These are phyloP conservation scores for Aspergillus ellipticus DNA, from an alignment of 495 filamentous ascomycete genomes.

Conservation along the genomic window DNA sequence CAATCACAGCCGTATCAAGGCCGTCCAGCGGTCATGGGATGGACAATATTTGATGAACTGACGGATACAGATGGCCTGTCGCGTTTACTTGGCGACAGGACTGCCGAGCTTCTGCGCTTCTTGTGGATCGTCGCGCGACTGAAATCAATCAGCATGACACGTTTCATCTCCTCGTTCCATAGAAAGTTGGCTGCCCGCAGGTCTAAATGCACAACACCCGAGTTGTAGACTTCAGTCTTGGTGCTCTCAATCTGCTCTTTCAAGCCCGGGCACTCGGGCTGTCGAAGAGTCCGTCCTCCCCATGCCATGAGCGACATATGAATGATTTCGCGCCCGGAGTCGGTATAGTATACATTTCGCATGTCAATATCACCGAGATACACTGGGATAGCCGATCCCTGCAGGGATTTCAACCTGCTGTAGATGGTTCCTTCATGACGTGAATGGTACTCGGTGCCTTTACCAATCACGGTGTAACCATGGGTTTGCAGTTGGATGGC, in stretches of 20 bases:
- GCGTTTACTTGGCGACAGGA: background rate
- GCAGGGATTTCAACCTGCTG: background rate
- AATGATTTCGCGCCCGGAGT: background rate
- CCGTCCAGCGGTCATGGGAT: too few species aligned
- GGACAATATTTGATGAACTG: too few species aligned
- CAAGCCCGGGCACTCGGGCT: background rate
- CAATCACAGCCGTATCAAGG: too few species aligned
- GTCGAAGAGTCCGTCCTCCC: background rate
- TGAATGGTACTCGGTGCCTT: conserved; percentile 5
- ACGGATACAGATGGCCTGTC: too few species aligned
- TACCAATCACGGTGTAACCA: conserved; percentile 10
- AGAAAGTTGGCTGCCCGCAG: conserved; percentile 13
- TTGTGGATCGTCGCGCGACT: background rate
- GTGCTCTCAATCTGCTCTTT: conserved; percentile 1
- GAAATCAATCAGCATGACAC: conserved; percentile 20
- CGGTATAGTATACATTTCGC: conserved; percentile 6
- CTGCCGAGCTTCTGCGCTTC: background rate
- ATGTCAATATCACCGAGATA: conserved; percentile 9
- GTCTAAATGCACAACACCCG: conserved; percentile 18
- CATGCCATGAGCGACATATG: conserved; percentile 11
- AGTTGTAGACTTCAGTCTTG: conserved; percentile 6
- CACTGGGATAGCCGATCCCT: conserved; percentile 8
- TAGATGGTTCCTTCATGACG: conserved; percentile 3
- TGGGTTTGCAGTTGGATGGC: background rate
- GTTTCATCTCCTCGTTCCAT: conserved; percentile 17